Evolutionary conservation across 2,329 filamentous ascomycete species (phyloP), one percentile per base, ranked within the genome.

Genomic region (Fusarium marasasianum): DNA sequence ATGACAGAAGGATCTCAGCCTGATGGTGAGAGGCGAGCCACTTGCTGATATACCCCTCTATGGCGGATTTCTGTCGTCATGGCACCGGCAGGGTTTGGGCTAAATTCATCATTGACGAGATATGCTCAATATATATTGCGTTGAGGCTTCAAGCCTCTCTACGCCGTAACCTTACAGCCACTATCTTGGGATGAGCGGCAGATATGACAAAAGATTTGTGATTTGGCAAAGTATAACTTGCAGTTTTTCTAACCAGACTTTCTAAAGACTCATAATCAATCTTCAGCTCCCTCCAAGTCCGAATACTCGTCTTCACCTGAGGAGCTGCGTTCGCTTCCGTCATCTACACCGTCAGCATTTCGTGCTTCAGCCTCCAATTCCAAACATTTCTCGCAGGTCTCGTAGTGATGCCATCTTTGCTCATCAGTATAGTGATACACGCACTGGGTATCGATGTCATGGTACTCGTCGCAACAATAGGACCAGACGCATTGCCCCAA

Each of bases 291-390:
- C 15, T 11, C n/a, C 7, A 0, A 35, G 0, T 35, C 15, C 15
- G 10, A 45, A 7, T 13, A 7, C 11, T 12, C 29, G 10, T 17
- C 29, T 11, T 31, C 47, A 12, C 26, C 6, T 6, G 29, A 9
- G 6, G 8, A 8, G 6, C 4, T 22, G 6, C 2, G 6, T 15
- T 29, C 8, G 4, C 4, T 9, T 6, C 4, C 24, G 5, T 29
- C 18, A 45, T 18, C 15, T 44, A 24, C 5, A 0, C 1, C 4
- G 6, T 12, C 1, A 8, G 0, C 15, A 0, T 18, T 12, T 12
- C 5, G 2, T 45, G 6, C 15, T 18, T 6, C 5, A 13, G 17
- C 7, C 10, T 45, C n/a, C 5, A 26, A 20, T 9, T 20, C 17
- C 5, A 6, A 13, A 0, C 43, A 45, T 18, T 8, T 18, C 11